Percentiles rank a stretch among this genome's conserved stretches.
Conservation (phyloP, 1,284 basidiomycete genomes). For the Chiua sp. region DNA sequence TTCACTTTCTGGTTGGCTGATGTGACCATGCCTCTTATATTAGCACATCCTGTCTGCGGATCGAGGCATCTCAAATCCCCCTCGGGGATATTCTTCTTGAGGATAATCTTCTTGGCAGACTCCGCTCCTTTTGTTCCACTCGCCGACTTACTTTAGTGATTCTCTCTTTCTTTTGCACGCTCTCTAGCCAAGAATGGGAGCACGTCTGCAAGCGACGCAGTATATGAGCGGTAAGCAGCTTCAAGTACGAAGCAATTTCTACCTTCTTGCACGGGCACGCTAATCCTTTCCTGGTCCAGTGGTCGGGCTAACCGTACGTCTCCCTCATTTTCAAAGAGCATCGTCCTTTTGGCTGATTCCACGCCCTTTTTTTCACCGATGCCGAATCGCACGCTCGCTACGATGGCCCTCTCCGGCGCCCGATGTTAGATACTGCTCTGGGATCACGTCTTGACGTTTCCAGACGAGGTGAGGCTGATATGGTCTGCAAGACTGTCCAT, state of each 20-base stretch:
- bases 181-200: conserved; percentile 16
- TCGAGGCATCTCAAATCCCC: not conserved
- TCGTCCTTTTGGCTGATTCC: not conserved
- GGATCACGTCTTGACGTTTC: conserved; percentile 52
- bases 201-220: conserved; percentile 21
- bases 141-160: too few species aligned
- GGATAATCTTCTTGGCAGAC: too few species aligned
- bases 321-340: not conserved
- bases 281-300: conserved; percentile 11
- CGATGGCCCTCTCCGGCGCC: too few species aligned
- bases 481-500: conserved; percentile 48
- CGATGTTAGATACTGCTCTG: conserved; percentile 48
- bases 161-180: too few species aligned
- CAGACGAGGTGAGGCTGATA: conserved; percentile 50
- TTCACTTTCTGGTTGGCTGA: not conserved
- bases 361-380: too few species aligned
- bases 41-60: conserved; percentile 3
- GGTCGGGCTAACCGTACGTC: conserved; percentile 31
- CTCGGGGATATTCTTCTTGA: not conserved
- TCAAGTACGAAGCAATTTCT: not conserved
- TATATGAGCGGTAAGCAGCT: conserved; percentile 33
- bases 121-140: too few species aligned
- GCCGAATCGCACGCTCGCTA: too few species aligned
- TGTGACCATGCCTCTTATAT: conserved; percentile 10
- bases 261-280: not conserved